phyloP scores from a whole-genome alignment of 2,329 filamentous ascomycete species.

The Phaeosphaeriaceae sp. region DNA sequence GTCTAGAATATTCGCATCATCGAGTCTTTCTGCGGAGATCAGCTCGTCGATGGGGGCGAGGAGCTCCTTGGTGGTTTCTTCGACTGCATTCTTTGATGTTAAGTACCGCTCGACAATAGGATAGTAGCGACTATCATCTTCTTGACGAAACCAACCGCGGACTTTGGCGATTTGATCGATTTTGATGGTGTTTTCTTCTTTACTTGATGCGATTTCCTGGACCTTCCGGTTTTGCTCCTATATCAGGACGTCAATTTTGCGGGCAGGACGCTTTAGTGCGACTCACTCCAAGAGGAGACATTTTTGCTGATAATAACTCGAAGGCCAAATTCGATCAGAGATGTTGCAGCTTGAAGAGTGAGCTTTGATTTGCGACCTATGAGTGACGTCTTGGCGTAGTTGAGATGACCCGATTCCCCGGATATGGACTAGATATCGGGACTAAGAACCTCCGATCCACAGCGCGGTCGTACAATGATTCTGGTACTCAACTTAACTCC shows the following conservation, averaged over 20 bases:
- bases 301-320: not conserved
- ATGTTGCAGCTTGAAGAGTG: too few species aligned
- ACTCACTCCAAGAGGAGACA: slow-evolving; percentile 4
- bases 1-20: slow-evolving; percentile 29
- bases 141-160: slow-evolving; percentile 38
- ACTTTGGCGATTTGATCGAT: slow-evolving; percentile 41
- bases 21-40: slow-evolving; percentile 20
- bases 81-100: slow-evolving; percentile 17
- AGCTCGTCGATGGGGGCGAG: slow-evolving; percentile 35
- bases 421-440: too few species aligned
- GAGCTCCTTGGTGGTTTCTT: slow-evolving; percentile 22
- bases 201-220: slow-evolving; percentile 22
- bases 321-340: too few species aligned
- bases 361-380: too few species aligned
- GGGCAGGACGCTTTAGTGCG: too few species aligned
- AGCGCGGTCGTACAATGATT: too few species aligned
- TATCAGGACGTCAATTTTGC: slow-evolving; percentile 3
- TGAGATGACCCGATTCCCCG: too few species aligned
- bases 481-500: too few species aligned
- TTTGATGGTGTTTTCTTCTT: slow-evolving; percentile 17
- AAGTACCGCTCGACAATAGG: slow-evolving; percentile 33
- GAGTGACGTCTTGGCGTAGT: too few species aligned
- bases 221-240: slow-evolving; percentile 29
- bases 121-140: slow-evolving; percentile 30
- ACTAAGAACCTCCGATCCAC: too few species aligned